Conservation (phyloP, 2,329 filamentous ascomycete genomes). For the Xylariaceae sp. region DNA sequence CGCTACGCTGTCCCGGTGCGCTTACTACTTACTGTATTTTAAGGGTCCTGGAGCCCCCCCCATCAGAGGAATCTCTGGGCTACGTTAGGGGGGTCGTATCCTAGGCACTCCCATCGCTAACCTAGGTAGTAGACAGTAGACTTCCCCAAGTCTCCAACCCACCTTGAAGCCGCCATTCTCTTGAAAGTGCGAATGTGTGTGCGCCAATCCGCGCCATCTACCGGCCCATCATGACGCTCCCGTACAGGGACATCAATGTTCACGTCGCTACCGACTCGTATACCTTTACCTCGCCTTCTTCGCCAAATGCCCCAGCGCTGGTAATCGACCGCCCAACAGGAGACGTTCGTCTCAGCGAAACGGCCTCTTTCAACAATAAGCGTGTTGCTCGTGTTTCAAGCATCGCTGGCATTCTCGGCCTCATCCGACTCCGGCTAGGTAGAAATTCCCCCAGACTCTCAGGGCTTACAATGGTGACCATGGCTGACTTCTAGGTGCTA, state of each 20-base stretch:
- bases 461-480: neutral
- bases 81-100: too few species aligned
- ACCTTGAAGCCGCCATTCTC: neutral
- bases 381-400: slow-evolving; percentile 72
- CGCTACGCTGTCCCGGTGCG: too few species aligned
- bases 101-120: too few species aligned
- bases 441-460: slow-evolving; percentile 30
- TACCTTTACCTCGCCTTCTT: slow-evolving; percentile 93
- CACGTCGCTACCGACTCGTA: slow-evolving; percentile 89
- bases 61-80: too few species aligned
- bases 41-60: too few species aligned
- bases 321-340: slow-evolving; percentile 89
- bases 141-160: neutral
- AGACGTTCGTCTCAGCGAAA: slow-evolving; percentile 80
- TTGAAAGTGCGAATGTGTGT: slow-evolving; percentile 11
- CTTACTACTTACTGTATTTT: too few species aligned
- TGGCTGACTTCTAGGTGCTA: slow-evolving; percentile 25
- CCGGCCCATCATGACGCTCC: slow-evolving; percentile 40
- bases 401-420: slow-evolving; percentile 89
- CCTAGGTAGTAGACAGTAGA: too few species aligned
- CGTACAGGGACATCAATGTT: slow-evolving; percentile 95
- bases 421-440: slow-evolving; percentile 92
- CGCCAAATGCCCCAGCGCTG: slow-evolving; percentile 79
- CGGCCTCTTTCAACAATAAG: slow-evolving; percentile 67
- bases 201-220: slow-evolving; percentile 3